Evolutionary conservation across 202 grass and related monocot species (phyloP).

Genomic region (Dendrocalamus latiflorus): DNA sequence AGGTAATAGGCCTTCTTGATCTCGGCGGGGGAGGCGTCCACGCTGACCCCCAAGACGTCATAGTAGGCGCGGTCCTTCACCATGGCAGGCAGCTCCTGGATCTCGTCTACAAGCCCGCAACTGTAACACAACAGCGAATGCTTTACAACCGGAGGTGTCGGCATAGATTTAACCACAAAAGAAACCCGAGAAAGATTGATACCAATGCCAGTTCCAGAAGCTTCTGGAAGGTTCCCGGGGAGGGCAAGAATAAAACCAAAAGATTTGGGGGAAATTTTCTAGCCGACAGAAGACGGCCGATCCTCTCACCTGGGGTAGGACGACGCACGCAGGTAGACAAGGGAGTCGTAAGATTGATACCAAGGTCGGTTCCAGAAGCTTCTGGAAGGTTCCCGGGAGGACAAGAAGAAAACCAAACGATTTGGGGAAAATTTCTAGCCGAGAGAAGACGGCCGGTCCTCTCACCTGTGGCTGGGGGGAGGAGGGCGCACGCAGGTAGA

Average conservation of each 20-base stretch:
- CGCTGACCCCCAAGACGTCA: constrained; percentile 61
- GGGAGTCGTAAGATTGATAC: too few species aligned
- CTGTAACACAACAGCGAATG: neutral
- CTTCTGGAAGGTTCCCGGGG: neutral
- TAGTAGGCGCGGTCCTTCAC: constrained; percentile 91
- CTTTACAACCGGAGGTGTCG: neutral
- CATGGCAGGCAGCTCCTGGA: constrained; percentile 43
- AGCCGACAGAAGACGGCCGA: too few species aligned
- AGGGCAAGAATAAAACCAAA: neutral
- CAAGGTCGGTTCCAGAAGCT: too few species aligned
- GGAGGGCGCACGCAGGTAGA: neutral
- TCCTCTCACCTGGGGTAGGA: too few species aligned
- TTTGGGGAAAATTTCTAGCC: too few species aligned
- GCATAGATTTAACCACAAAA: neutral
- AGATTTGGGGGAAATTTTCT: constrained; percentile 14
- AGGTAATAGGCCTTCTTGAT: constrained; percentile 95
- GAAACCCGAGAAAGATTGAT: neutral
- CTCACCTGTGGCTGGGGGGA: too few species aligned
- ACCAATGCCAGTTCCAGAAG: neutral
- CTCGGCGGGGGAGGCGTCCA: constrained; percentile 68
- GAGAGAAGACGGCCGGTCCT: too few species aligned
- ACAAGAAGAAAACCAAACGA: too few species aligned
- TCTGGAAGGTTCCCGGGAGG: too few species aligned
- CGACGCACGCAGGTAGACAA: too few species aligned
- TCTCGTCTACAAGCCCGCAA: neutral